phyloP scores from a whole-genome alignment of 768 basidiomycete species.

The Boletus subcaerulescens region DNA sequence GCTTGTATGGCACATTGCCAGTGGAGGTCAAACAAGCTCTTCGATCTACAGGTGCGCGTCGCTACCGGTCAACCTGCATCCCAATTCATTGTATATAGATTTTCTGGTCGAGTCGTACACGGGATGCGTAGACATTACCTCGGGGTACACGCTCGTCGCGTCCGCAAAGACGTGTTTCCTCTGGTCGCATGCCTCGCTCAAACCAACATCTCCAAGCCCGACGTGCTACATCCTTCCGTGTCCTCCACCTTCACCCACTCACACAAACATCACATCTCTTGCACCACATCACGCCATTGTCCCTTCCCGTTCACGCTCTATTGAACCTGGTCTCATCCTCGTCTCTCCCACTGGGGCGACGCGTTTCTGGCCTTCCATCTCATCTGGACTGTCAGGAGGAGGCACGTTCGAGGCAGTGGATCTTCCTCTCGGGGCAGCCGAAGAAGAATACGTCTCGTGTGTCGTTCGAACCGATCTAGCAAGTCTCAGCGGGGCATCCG shows the following conservation, averaged over 20 bases:
- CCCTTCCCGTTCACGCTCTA: conserved; percentile 48
- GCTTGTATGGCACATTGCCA: conserved; percentile 68
- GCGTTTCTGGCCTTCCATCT: conserved; percentile 87
- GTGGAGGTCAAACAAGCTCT: conserved; percentile 72
- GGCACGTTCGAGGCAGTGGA: conserved; percentile 53
- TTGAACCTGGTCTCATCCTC: conserved; percentile 85
- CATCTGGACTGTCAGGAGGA: conserved; percentile 79
- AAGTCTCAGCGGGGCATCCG: conserved; percentile 8
- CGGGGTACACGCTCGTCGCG: conserved; percentile 72
- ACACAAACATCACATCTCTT: conserved; percentile 50
- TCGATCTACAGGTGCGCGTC: conserved; percentile 54
- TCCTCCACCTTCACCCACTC: conserved; percentile 45
- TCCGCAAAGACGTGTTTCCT: conserved; percentile 76
- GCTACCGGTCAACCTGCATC: not conserved
- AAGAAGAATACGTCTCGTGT: conserved; percentile 62
- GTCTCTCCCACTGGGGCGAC: conserved; percentile 67
- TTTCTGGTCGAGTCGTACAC: conserved; percentile 66
- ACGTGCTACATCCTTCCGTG: conserved; percentile 84
- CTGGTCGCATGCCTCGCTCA: conserved; percentile 77
- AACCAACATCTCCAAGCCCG: conserved; percentile 52
- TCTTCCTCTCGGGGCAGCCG: conserved; percentile 40
- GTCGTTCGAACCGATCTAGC: conserved; percentile 65
- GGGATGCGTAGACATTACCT: conserved; percentile 66
- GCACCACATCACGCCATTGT: conserved; percentile 52
- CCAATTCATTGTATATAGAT: conserved; percentile 41